Base-by-base conservation (phyloP, 352 stramenopile genomes). In the Pythium coloratum region DNA sequence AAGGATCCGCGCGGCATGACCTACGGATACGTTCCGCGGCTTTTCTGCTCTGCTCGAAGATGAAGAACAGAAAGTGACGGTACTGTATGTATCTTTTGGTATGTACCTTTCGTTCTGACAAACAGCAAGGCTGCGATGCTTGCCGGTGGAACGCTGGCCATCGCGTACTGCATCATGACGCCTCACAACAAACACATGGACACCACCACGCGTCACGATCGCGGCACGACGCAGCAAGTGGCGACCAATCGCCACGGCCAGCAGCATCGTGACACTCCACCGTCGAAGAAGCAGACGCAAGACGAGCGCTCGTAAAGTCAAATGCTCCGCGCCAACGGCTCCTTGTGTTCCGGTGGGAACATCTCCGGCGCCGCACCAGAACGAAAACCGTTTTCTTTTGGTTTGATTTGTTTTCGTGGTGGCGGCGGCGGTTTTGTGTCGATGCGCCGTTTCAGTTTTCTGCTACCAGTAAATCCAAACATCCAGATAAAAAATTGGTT, bases 151-250 rank as follows among this genome's bases (percentile, higher is more conserved):
- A 40, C 59, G n/a, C 28, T 76, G 33, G 60, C 62, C 8, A 50
- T 72, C 36, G 65, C 62, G 24, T 76, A 63, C 46, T 76, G 67
- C 51, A 54, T 76, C 14, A 26, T 54, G 34, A 33, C 42, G 46
- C 59, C 62, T 3, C 69, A 64, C 44, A 56, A 69, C 69, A 72
- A 58, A 14, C 60, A 58, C 36, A n/a, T 38, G 10, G 14, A 61
- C 8, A 55, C 69, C 20, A 24, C 0, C 2, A 63, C 26, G 34
- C 66, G 62, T 44, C 55, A 51, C 18, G 63, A 68, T 40, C 42
- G 54, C 12, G 64, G 64, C 24, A 69, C 69, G 6, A 72, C 66
- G 18, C 64, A 76, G 69, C 64, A 72, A 26, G 69, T 76, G 14
- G 69, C 55, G 8, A 72, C 64, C 7, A 70, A 72, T 54, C 69